Conservation (phyloP, 441 rosid genomes). For the Omphalea diandra region DNA sequence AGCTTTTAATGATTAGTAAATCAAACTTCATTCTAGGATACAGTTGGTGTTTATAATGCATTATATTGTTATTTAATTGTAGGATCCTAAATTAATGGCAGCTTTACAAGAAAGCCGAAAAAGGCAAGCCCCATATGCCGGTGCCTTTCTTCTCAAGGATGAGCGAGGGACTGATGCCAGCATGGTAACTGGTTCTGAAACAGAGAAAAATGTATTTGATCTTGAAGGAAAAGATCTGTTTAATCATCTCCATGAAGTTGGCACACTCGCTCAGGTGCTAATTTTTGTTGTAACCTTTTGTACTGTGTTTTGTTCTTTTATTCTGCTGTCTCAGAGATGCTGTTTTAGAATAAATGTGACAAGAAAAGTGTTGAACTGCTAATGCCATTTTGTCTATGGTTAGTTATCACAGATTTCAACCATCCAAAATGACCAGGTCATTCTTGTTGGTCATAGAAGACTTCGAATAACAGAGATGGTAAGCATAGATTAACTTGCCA, state of each 20-base stretch:
- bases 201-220: constrained; percentile 65
- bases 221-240: constrained; percentile 86
- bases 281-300: constrained; percentile 17
- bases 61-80: constrained; percentile 21
- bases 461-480: constrained; percentile 96
- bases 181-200: constrained; percentile 55
- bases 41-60: background rate
- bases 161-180: constrained; percentile 68
- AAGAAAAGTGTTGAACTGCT: background rate
- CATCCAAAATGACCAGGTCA: constrained; percentile 91
- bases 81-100: constrained; percentile 92
- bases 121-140: constrained; percentile 96
- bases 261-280: constrained; percentile 93
- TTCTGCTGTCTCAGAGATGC: background rate
- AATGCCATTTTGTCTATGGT: constrained; percentile 14
- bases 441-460: constrained; percentile 91
- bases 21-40: background rate
- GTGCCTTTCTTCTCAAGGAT: constrained; percentile 96
- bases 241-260: constrained; percentile 91
- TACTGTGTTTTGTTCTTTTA: background rate
- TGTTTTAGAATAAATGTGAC: background rate
- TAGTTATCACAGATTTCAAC: constrained; percentile 68
- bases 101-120: constrained; percentile 90
- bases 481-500: constrained; percentile 27
- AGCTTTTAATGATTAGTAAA: background rate